Conservation (phyloP, 2,329 filamentous ascomycete species). For the Nemania sp. region DNA sequence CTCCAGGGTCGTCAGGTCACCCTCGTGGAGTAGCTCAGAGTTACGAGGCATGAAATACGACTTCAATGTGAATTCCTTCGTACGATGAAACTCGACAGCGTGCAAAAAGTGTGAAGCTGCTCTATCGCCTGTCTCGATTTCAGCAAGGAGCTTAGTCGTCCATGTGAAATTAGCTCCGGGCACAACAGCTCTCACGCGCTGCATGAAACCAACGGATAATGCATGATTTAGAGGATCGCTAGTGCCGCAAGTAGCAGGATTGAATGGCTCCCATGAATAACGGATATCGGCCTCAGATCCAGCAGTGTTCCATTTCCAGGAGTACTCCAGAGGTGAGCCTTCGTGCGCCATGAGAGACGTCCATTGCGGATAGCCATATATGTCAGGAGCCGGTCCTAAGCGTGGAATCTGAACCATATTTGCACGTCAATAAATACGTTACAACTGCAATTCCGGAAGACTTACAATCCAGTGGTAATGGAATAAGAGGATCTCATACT, state of each 20-base stretch:
- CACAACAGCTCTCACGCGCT: too few relatives aligned
- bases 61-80: too few relatives aligned
- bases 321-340: slow-evolving; percentile 19
- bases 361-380: slow-evolving; percentile 6
- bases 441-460: background rate
- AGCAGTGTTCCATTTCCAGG: slow-evolving; percentile 24
- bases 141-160: too few relatives aligned
- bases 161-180: too few relatives aligned
- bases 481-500: slow-evolving; percentile 10
- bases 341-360: slow-evolving; percentile 3
- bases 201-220: slow-evolving; percentile 22
- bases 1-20: background rate
- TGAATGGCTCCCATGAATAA: slow-evolving; percentile 30
- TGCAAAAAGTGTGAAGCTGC: slow-evolving; percentile 12
- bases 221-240: slow-evolving; percentile 9
- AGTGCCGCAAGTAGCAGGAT: slow-evolving; percentile 22
- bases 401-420: slow-evolving; percentile 4
- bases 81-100: too few relatives aligned
- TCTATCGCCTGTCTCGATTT: too few relatives aligned
- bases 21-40: background rate
- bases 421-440: background rate
- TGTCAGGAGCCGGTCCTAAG: slow-evolving; percentile 1
- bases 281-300: slow-evolving; percentile 13
- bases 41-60: slow-evolving; percentile 29
- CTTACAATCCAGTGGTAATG: slow-evolving; percentile 20